phyloP scores from a whole-genome alignment of 2,329 filamentous ascomycete species.

The Xylaria sp. region DNA sequence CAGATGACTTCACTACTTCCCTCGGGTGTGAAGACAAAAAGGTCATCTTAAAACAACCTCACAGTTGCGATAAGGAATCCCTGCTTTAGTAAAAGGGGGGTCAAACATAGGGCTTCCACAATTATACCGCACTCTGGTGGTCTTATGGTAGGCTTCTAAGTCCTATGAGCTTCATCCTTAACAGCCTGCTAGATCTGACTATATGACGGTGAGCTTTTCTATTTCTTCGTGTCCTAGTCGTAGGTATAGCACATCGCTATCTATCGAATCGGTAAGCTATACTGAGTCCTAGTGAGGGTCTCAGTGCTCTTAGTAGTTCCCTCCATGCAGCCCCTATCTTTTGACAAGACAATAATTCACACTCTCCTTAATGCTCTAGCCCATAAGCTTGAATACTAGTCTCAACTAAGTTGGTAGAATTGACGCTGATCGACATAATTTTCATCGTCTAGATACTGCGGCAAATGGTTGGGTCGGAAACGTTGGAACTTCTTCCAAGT shows the following conservation, averaged over 20 bases:
- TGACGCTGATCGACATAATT: conserved; percentile 12
- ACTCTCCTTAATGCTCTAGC: conserved; percentile 9
- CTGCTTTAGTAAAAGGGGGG: no score
- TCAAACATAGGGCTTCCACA: conserved; percentile 3
- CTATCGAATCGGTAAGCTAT: conserved; percentile 6
- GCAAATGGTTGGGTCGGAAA: neutral
- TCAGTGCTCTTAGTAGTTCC: neutral
- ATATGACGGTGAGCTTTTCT: conserved; percentile 5
- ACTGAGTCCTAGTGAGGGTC: conserved; percentile 6
- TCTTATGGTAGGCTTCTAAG: neutral
- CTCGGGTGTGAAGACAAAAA: no score
- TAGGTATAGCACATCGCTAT: conserved; percentile 10
- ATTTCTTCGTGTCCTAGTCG: no score
- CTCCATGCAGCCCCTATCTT: neutral
- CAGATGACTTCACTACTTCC: no score
- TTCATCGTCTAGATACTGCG: conserved; percentile 12
- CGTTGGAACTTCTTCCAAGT: neutral
- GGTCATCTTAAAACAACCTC: no score
- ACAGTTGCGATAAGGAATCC: no score
- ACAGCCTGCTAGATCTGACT: neutral
- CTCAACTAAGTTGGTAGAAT: conserved; percentile 8
- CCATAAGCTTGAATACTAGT: conserved; percentile 8
- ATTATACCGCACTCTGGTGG: conserved; percentile 7
- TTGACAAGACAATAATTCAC: neutral
- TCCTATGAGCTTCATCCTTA: neutral